phyloP scores from a whole-genome alignment of 1,139 yeast species.

The Debaryomyces subglobosus region DNA sequence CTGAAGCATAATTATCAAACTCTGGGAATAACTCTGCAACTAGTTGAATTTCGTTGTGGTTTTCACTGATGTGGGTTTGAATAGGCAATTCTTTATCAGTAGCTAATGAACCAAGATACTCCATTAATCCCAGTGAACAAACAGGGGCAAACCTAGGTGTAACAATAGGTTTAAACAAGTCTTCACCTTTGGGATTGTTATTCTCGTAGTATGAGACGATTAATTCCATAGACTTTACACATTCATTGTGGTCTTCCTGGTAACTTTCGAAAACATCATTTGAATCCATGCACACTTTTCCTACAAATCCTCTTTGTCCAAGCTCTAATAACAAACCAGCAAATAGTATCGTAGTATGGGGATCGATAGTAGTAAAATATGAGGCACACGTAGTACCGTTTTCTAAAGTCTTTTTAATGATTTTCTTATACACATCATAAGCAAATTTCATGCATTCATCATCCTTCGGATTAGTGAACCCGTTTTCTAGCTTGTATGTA shows the following conservation, averaged over 20 bases:
- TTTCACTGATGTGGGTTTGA: conserved; percentile 91
- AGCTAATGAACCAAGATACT: conserved; percentile 65
- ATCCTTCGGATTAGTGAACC: conserved; percentile 39
- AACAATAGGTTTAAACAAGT: conserved; percentile 67
- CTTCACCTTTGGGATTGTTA: conserved; percentile 52
- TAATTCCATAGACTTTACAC: conserved; percentile 57
- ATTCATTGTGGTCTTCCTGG: conserved; percentile 62
- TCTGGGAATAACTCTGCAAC: conserved; percentile 78
- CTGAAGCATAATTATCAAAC: conserved; percentile 68
- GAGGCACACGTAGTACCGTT: conserved; percentile 93
- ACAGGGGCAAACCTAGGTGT: conserved; percentile 97
- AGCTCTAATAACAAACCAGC: conserved; percentile 66
- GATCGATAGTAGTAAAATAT: conserved; percentile 87
- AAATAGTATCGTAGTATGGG: conserved; percentile 70
- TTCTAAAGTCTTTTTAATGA: conserved; percentile 64
- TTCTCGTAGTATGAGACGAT: conserved; percentile 59
- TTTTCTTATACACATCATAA: conserved; percentile 59
- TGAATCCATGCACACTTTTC: conserved; percentile 88
- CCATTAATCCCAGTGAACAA: conserved; percentile 66
- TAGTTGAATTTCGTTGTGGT: conserved; percentile 71
- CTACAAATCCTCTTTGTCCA: conserved; percentile 90
- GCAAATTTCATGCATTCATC: conserved; percentile 55
- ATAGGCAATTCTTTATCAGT: conserved; percentile 56
- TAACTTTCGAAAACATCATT: conserved; percentile 67
- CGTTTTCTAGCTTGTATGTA: conserved; percentile 84